Base-by-base conservation (phyloP, 2,329 filamentous ascomycete species). In the Exophiala mesophila region DNA sequence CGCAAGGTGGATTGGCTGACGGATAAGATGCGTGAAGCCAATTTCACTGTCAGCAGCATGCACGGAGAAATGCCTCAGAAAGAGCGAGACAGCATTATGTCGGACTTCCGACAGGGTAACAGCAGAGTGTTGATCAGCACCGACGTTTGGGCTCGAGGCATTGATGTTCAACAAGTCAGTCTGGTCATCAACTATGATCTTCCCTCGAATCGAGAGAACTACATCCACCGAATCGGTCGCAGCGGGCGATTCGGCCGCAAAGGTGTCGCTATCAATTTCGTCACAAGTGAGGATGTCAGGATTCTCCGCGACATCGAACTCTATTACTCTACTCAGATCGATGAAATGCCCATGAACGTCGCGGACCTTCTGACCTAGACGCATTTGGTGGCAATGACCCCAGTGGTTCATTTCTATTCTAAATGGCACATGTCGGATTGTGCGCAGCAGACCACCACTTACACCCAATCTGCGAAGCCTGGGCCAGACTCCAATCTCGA, bases 1-100 rank as follows among this genome's bases (percentile, higher is more conserved):
- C 82, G 92, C 66, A 98, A 98, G 85, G 92, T 98, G 39, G 92
- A 98, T 66, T 98, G 92, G 92, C 73, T 98, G 47, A 97, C 92
- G 3, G 92, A 98, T 71, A 98, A 98, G 76, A 95, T 98, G 87
- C 85, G 88, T 52, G 92, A 96, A 65, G 88, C 88, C 58, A 96
- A 98, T 71, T 98, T 98, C 66, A 98, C 92, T 0, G 92, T 98
- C 55, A 94, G 86, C 58, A 90, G 86, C 58, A 98, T 98, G 92
- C 92, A 98, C 63, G 92, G 92, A 55, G 92, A 98, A 60, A 98
- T 98, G 92, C 88, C 89, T 17, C 92, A 98, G 66, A 92, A 92
- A 69, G 89, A 97, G 68, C 83, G 92, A 57, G 92, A 98, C 70
- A 90, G 86, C 67, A 98, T 98, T 62, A 98, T 98, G 92, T 87